Conservation (phyloP, 108 stramenopile species). For the Seminavis robusta region DNA sequence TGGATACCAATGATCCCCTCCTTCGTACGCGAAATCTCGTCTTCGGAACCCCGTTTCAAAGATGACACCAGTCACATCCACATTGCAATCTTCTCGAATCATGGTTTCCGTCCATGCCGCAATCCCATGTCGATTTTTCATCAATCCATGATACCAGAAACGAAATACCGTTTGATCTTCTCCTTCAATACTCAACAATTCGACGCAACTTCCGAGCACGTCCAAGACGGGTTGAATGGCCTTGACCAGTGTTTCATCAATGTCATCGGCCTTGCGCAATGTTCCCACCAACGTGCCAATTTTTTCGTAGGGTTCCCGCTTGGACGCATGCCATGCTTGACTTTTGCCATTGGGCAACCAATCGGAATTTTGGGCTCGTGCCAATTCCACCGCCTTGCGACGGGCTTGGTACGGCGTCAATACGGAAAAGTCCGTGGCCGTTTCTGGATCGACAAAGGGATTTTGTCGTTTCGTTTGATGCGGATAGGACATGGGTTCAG, state of each 20-base stretch:
- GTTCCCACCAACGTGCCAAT: constrained; percentile 67
- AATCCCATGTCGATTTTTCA: constrained; percentile 83
- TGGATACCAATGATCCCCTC: constrained; percentile 64
- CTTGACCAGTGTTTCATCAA: constrained; percentile 44
- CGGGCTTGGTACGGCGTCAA: constrained; percentile 65
- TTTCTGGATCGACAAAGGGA: constrained; percentile 66
- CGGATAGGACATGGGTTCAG: constrained; percentile 52
- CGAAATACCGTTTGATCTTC: constrained; percentile 71
- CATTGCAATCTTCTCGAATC: constrained; percentile 68
- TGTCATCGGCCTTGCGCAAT: constrained; percentile 51
- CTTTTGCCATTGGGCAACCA: constrained; percentile 72
- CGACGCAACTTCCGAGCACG: constrained; percentile 62
- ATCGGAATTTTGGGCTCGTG: constrained; percentile 80
- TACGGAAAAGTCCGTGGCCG: constrained; percentile 65
- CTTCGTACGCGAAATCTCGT: constrained; percentile 79
- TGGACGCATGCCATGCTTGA: constrained; percentile 42
- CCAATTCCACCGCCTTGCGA: constrained; percentile 62
- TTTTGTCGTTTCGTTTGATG: constrained; percentile 71
- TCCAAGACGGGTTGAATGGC: constrained; percentile 75
- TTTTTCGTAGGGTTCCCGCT: constrained; percentile 58
- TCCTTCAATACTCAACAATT: constrained; percentile 73
- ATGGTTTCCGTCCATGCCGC: constrained; percentile 67
- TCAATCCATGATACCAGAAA: constrained; percentile 83
- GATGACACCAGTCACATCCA: constrained; percentile 76
- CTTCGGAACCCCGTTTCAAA: constrained; percentile 82